Conservation (phyloP, 768 basidiomycete species). For the Boletellus ananas region DNA sequence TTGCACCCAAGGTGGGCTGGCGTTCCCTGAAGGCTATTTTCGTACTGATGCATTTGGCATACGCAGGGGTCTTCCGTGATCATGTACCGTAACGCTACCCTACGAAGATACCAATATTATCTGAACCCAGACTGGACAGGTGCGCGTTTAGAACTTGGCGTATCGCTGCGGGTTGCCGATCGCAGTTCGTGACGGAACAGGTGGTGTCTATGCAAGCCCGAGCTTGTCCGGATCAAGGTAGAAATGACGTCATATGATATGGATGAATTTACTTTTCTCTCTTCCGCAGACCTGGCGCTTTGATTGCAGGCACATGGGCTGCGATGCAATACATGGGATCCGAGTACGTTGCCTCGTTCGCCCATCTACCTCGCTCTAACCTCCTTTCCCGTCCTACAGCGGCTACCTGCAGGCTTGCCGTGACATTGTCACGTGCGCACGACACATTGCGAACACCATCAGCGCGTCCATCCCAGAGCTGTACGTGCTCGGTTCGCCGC, state of each 20-base stretch:
- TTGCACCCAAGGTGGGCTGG: constrained; percentile 76
- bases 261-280: not conserved
- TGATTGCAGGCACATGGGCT: constrained; percentile 96
- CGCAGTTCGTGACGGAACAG: constrained; percentile 30
- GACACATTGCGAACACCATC: constrained; percentile 66
- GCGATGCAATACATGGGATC: constrained; percentile 92
- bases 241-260: not conserved
- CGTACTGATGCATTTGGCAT: not conserved
- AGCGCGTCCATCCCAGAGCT: constrained; percentile 71
- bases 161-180: not conserved
- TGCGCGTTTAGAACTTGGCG: constrained; percentile 22
- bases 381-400: constrained; percentile 32
- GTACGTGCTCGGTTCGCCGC: constrained; percentile 85
- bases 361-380: not conserved
- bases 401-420: constrained; percentile 88
- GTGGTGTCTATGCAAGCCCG: constrained; percentile 89
- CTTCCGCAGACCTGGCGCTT: constrained; percentile 68
- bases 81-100: constrained; percentile 82
- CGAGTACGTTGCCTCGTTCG: constrained; percentile 47
- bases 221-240: constrained; percentile 88
- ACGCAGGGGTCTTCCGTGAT: constrained; percentile 84
- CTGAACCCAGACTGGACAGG: constrained; percentile 78
- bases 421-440: constrained; percentile 72
- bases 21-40: not conserved
- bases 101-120: constrained; percentile 84